A percentile compares a stretch with the other conserved stretches of the same genome.
phyloP scores from a whole-genome alignment of 768 basidiomycete genomes.

The Leccinum boreale region DNA sequence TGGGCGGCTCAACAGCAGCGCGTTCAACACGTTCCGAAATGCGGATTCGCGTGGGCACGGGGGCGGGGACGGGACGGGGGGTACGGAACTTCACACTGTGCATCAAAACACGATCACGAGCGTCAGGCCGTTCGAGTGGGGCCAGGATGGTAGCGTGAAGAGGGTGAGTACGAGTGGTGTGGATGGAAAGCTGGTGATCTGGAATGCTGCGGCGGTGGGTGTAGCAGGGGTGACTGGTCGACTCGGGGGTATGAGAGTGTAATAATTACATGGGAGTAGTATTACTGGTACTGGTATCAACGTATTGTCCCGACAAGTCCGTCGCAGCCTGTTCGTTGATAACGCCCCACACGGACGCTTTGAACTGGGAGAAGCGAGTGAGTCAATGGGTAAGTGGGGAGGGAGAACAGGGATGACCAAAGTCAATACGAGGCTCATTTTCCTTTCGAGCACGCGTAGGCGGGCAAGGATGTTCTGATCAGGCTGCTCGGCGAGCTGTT shows the following conservation, averaged over 20 bases:
- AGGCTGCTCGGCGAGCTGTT: slow-evolving; percentile 66
- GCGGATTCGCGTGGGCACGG: slow-evolving; percentile 73
- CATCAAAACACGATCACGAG: slow-evolving; percentile 99
- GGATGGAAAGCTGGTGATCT: slow-evolving; percentile 90
- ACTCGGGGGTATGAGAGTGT: slow-evolving; percentile 48
- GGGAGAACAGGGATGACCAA: slow-evolving; percentile 47
- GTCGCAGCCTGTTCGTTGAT: slow-evolving; percentile 69
- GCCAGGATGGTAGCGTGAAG: slow-evolving; percentile 51
- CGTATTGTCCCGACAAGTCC: slow-evolving; percentile 14
- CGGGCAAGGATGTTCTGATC: slow-evolving; percentile 74
- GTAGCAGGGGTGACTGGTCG: slow-evolving; percentile 41
- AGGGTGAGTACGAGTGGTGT: slow-evolving; percentile 90
- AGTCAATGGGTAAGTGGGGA: neutral
- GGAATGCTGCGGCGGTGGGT: slow-evolving; percentile 69
- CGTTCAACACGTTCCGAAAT: slow-evolving; percentile 90
- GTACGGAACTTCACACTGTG: slow-evolving; percentile 82
- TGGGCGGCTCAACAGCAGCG: slow-evolving; percentile 86
- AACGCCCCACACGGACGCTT: slow-evolving; percentile 94
- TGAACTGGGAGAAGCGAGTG: slow-evolving; percentile 57
- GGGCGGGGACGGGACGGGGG: slow-evolving; percentile 35
- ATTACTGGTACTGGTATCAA: slow-evolving; percentile 10
- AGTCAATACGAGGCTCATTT: slow-evolving; percentile 93
- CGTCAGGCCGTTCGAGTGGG: slow-evolving; percentile 68
- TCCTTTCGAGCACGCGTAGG: slow-evolving; percentile 80
- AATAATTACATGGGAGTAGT: slow-evolving; percentile 15